phyloP scores from a whole-genome alignment of 176 grass and related monocot species.

The Oryza nivara region DNA sequence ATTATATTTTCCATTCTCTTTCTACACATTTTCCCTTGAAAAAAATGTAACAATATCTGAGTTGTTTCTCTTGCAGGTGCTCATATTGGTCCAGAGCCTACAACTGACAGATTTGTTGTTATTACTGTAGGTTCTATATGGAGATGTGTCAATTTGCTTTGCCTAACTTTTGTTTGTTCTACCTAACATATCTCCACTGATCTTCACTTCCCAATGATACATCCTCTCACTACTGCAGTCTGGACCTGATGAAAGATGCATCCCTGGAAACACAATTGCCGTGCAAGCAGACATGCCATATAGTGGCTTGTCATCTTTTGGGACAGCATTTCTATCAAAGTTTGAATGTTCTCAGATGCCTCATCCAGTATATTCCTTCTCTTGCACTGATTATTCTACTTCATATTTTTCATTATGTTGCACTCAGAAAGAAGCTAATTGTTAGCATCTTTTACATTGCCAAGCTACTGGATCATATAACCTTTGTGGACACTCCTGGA shows the following conservation, averaged over 20 bases:
- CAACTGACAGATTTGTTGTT: constrained; percentile 90
- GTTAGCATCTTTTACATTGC: background rate
- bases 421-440: background rate
- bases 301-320: constrained; percentile 71
- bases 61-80: constrained; percentile 52
- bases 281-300: constrained; percentile 93
- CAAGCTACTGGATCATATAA: constrained; percentile 78
- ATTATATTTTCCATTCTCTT: background rate
- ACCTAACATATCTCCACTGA: background rate
- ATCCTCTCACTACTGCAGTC: constrained; percentile 44
- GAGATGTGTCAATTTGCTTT: constrained; percentile 3
- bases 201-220: background rate
- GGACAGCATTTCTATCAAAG: constrained; percentile 81
- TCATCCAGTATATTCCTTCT: constrained; percentile 57
- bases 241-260: constrained; percentile 83
- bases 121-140: constrained; percentile 58
- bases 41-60: background rate
- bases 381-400: background rate
- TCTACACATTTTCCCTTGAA: background rate
- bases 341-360: constrained; percentile 94
- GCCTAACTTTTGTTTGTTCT: background rate
- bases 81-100: constrained; percentile 94
- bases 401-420: background rate
- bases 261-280: constrained; percentile 86
- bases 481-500: constrained; percentile 90